Percentiles rank a stretch among this genome's conserved stretches.
phyloP scores from a whole-genome alignment of 2,329 filamentous ascomycete species.

The Fusarium pseudoanthophilum region DNA sequence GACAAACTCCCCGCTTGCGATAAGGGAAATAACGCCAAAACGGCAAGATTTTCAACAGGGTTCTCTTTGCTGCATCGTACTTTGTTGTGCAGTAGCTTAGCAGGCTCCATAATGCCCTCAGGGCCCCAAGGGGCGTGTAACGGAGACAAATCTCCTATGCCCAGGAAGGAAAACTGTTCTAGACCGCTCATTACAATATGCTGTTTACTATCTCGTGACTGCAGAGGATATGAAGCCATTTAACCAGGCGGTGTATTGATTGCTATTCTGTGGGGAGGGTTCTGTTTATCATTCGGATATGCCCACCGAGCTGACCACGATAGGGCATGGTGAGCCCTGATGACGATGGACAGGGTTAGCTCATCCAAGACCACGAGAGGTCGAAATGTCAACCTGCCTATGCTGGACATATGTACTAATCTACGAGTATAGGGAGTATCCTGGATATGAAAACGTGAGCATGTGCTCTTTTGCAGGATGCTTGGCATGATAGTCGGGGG shows the following conservation, averaged over 20 bases:
- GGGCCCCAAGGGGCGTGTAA: constrained; percentile 4
- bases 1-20: constrained; percentile 26
- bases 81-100: constrained; percentile 32
- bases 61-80: constrained; percentile 12
- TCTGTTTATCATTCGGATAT: neutral
- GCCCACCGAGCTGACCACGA: neutral
- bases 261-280: constrained; percentile 8
- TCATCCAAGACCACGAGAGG: neutral
- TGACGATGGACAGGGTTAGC: neutral
- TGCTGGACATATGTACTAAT: neutral
- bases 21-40: constrained; percentile 32
- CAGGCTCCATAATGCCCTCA: neutral
- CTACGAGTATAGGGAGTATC: neutral
- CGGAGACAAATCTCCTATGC: constrained; percentile 13
- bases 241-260: constrained; percentile 20
- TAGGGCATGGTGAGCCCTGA: constrained; percentile 18
- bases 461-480: neutral
- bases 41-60: constrained; percentile 21
- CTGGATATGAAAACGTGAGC: neutral
- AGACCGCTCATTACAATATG: constrained; percentile 23
- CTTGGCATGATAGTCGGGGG: constrained; percentile 16
- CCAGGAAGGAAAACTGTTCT: constrained; percentile 4
- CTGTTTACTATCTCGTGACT: constrained; percentile 3
- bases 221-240: constrained; percentile 16
- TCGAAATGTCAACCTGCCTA: neutral